Conservation (phyloP, 208 protist genomes). For the Polymyxa betae region DNA sequence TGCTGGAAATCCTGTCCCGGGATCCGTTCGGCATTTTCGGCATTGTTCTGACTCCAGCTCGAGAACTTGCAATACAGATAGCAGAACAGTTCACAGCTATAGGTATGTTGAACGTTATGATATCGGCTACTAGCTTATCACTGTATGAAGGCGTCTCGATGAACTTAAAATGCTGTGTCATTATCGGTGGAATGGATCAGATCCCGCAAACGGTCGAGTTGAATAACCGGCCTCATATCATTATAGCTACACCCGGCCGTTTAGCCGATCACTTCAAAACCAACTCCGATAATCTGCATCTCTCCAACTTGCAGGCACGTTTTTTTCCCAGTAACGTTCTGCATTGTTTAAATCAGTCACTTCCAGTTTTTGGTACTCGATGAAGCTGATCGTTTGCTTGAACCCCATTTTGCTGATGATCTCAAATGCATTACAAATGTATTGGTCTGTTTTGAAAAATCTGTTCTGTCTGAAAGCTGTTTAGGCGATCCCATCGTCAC, state of each 20-base stretch:
- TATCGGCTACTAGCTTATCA: not conserved
- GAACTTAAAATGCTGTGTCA: conserved; percentile 23
- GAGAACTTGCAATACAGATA: conserved; percentile 65
- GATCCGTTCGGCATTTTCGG: conserved; percentile 96
- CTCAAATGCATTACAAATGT: conserved; percentile 60
- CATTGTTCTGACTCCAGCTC: conserved; percentile 92
- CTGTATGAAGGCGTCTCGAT: conserved; percentile 51
- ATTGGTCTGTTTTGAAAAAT: too few relatives aligned
- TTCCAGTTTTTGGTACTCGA: conserved; percentile 73
- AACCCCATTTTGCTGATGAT: conserved; percentile 64
- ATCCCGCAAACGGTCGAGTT: conserved; percentile 69
- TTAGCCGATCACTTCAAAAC: conserved; percentile 71
- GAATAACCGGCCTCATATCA: conserved; percentile 71
- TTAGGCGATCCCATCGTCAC: conserved; percentile 45
- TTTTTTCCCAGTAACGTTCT: not conserved
- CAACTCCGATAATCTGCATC: not conserved
- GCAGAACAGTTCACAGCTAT: conserved; percentile 68
- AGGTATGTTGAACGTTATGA: conserved; percentile 30
- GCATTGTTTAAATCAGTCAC: not conserved
- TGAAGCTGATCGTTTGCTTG: conserved; percentile 76
- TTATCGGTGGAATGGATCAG: conserved; percentile 63
- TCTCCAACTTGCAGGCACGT: conserved; percentile 17
- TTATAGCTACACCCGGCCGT: conserved; percentile 76
- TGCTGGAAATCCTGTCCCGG: conserved; percentile 87
- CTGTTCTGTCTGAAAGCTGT: too few relatives aligned